Evolutionary conservation across 225 moss, liverwort and hornwort species (phyloP), one percentile per base, ranked within the genome.

Genomic region (Pleurozium schreberi): DNA sequence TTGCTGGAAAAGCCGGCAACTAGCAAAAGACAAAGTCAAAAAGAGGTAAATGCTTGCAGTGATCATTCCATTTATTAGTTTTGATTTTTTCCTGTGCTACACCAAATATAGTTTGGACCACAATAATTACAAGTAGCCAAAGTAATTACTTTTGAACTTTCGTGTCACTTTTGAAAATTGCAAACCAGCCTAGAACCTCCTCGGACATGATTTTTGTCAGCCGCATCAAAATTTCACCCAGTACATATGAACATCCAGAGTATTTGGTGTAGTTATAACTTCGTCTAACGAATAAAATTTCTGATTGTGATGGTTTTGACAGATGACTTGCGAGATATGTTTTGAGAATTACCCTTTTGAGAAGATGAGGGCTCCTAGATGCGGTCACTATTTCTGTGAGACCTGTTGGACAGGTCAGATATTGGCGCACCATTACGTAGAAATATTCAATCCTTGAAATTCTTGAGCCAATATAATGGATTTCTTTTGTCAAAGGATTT

Each of bases 341-440:
- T 97, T 99, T 85, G 98, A 99, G 90, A 81, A 90, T 19, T 93
- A 97, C 50, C 87, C 95, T 17, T 80, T 90, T 63, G 95, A 96
- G 91, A 95, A 92, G 88, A 99, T 99, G 98, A 96, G 93, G 89
- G 96, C 98, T 65, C 97, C 96, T 50, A 92, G 95, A 81, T 99
- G 98, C 74, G 95, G 94, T 78, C 98, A 99, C 90, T 95, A 93
- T 92, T 99, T 97, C 89, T 99, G 98, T 93, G 96, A 95, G 92
- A 92, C 93, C 83, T 99, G 98, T 88, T 99, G 98, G 98, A 99
- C 96, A 88, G 94, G 96, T 95, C 88, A 90, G 95, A 88, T 89
- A 90, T 88, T 87, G 88, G 87, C 88, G 87, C 90, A 87, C 90
- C 89, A 89, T 91, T 90, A 58, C 61, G 80, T 90, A 65, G 84